A percentile compares a stretch with the other conserved stretches of the same genome.
These are phyloP conservation scores for Plasmodium knowlesi DNA, from an alignment of 169 alveolate species.

Conservation along the genomic window DNA sequence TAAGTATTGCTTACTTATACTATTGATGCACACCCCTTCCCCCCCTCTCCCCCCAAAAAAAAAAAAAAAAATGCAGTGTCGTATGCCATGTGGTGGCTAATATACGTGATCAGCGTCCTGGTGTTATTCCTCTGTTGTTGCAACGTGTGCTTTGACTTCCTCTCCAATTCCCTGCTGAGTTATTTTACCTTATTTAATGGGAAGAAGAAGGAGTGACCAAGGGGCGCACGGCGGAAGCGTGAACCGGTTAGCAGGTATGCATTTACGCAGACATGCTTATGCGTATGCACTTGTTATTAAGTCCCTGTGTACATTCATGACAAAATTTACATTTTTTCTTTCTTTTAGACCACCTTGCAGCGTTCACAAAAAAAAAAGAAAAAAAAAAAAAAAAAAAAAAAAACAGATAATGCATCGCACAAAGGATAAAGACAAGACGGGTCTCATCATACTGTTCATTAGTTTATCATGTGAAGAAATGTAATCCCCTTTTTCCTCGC, in stretches of 20 bases:
- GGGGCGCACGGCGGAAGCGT: neutral
- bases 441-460: neutral
- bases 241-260: neutral
- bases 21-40: neutral
- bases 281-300: neutral
- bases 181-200: slow-evolving; percentile 13
- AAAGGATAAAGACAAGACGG: neutral
- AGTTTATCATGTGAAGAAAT: neutral
- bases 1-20: neutral
- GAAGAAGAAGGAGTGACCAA: slow-evolving; percentile 18
- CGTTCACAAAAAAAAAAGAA: neutral
- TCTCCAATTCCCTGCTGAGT: slow-evolving; percentile 42
- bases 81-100: slow-evolving; percentile 74
- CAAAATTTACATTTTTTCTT: neutral
- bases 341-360: neutral
- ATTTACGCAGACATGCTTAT: neutral
- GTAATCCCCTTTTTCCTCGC: neutral
- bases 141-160: slow-evolving; percentile 52
- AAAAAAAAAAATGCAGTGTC: slow-evolving; percentile 27
- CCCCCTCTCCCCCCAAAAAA: neutral
- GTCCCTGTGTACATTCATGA: neutral
- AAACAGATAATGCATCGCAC: neutral
- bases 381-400: too few species aligned
- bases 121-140: slow-evolving; percentile 72
- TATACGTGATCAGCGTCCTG: slow-evolving; percentile 52